A percentile compares a stretch with the other conserved stretches of the same genome.
Evolutionary conservation across 257 asterid species (phyloP).

Genomic region (Striga asiatica): DNA sequence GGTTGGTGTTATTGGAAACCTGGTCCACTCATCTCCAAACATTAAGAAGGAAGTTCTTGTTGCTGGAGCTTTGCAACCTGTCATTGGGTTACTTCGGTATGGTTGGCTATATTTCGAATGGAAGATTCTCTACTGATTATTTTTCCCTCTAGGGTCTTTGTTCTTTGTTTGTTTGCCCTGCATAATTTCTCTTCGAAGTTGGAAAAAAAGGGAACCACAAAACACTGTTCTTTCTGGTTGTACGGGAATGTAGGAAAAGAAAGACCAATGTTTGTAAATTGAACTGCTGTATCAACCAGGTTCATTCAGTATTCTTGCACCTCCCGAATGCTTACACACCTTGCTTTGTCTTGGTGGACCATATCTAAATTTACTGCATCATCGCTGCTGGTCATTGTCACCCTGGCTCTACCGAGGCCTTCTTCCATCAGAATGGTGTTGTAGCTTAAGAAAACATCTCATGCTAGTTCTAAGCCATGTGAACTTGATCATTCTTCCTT

Average conservation of each 20-base stretch:
- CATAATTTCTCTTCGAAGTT: background rate
- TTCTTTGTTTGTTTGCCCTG: background rate
- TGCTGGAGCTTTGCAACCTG: constrained; percentile 99
- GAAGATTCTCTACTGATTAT: too few species aligned
- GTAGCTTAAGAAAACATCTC: background rate
- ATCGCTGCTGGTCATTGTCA: background rate
- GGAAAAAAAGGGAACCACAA: background rate
- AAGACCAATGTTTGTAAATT: background rate
- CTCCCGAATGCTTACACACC: background rate
- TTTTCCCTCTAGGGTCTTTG: too few species aligned
- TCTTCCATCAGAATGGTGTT: background rate
- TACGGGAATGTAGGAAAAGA: background rate
- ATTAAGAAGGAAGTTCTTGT: constrained; percentile 92
- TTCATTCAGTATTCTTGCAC: background rate
- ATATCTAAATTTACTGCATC: background rate
- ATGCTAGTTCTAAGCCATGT: constrained; percentile 2
- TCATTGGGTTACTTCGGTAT: constrained; percentile 89
- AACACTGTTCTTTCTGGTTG: background rate
- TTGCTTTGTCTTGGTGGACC: background rate
- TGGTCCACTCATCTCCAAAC: constrained; percentile 95
- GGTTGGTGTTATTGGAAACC: constrained; percentile 99
- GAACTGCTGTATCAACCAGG: background rate
- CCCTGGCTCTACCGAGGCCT: background rate
- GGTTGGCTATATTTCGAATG: background rate
- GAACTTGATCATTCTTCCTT: background rate